Base-by-base conservation (phyloP, 2,329 filamentous ascomycete species). In the Ceratocystis albifundus region DNA sequence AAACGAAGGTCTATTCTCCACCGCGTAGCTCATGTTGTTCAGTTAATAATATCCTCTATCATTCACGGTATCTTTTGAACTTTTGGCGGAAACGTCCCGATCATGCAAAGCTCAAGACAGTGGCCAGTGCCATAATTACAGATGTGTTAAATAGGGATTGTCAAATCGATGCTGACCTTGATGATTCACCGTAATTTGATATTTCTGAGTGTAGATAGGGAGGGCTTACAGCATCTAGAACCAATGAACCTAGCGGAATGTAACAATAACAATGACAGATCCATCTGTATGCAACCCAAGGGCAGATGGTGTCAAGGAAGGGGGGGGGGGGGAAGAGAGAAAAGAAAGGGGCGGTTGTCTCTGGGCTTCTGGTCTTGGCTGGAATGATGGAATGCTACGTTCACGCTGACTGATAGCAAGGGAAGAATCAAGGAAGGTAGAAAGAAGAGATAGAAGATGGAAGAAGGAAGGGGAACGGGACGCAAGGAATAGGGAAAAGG, bases 331-430 rank as follows among this genome's bases (percentile, higher is more conserved):
- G 25, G 10, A 22, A 50, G 2, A 50, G 17, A 30, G 4, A 22
- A 30, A 30, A 1, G 17, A 30, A 28, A 30, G 28, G 22, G 53
- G 22, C 2, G 8, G 6, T 57, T 57, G 22, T 17, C 12, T 28
- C 30, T 32, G 2, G 22, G 53, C 25, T 17, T 57, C 32, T 25
- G 22, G 12, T 28, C 3, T 7, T 8, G 55, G 25, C 55, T 32
- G 55, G 55, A 59, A 59, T 59, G 55, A 2, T 28, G 55, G 7
- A 36, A 59, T 59, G 55, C 28, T 59, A 59, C 55, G 55, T 59
- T 59, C 17, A 36, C 17, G 25, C 36, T 59, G 55, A 59, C 20
- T 32, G 25, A 36, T 36, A 28, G 48, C 48, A 22, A 53, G 20
- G 25, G 48, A 53, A 53, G 48, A 17, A 53, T 1, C 10, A 41